Conservation (phyloP, 306 rosid species). For the Mucuna pruriens region DNA sequence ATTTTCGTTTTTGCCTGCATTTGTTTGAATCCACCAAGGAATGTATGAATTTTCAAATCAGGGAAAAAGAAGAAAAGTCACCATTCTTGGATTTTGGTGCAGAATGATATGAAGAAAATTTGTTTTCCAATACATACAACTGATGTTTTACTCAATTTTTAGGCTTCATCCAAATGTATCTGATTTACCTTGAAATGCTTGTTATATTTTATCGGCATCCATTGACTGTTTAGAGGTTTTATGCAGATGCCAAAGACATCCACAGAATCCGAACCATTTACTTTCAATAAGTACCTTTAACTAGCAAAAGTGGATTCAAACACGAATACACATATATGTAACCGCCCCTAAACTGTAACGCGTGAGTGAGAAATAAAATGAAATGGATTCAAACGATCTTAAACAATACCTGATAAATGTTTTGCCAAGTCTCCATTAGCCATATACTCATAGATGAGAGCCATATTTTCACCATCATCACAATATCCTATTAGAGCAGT, state of each 20-base stretch:
- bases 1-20: constrained; percentile 47
- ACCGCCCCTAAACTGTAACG: not conserved
- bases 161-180: not conserved
- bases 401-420: constrained; percentile 47
- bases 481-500: constrained; percentile 59
- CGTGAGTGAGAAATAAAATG: not conserved
- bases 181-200: not conserved
- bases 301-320: not conserved
- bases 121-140: not conserved
- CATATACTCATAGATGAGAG: constrained; percentile 69
- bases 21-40: constrained; percentile 7
- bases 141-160: constrained; percentile 15
- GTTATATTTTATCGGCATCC: not conserved
- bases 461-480: constrained; percentile 51
- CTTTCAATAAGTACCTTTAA: not conserved
- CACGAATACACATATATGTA: not conserved
- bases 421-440: constrained; percentile 54
- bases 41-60: not conserved
- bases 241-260: not conserved
- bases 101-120: not conserved
- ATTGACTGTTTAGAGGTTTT: not conserved
- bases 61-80: not conserved
- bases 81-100: not conserved
- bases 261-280: not conserved
- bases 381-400: not conserved